Evolutionary conservation across 179 eudicot species (phyloP).

Genomic region (Spergularia azorica): DNA sequence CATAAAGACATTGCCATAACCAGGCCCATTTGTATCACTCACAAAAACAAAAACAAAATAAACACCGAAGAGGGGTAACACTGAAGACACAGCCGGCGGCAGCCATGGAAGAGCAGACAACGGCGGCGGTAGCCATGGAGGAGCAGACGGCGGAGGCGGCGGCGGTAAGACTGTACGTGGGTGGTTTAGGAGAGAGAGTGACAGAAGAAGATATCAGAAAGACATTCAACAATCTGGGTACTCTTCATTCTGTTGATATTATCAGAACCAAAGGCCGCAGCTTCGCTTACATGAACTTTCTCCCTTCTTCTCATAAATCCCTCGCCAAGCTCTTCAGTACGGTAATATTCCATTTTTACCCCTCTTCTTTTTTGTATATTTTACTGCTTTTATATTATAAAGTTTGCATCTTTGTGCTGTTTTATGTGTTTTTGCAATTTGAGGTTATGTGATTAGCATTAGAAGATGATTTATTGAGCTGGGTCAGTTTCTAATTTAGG

Average conservation of each 20-base stretch:
- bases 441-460: no score
- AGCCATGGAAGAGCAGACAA: constrained; percentile 7
- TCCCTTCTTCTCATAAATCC: constrained; percentile 68
- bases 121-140: not conserved
- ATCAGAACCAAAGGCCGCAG: constrained; percentile 74
- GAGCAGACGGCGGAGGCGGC: constrained; percentile 1
- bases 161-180: constrained; percentile 60
- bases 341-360: constrained; percentile 31
- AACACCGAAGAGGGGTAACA: not conserved
- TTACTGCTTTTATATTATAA: not conserved
- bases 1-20: no score
- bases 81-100: not conserved
- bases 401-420: not conserved
- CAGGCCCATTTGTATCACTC: no score
- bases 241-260: constrained; percentile 53
- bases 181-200: constrained; percentile 79
- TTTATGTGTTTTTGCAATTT: not conserved
- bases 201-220: constrained; percentile 59
- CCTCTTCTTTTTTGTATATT: not conserved
- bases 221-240: constrained; percentile 66
- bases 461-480: no score
- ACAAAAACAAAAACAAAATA: not conserved
- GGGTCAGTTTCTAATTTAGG: not conserved
- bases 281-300: constrained; percentile 77
- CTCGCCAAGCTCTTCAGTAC: constrained; percentile 86